Evolutionary conservation across 2,329 filamentous ascomycete species (phyloP), one percentile per base, ranked within the genome.

Genomic region (Trichoderma semiorbis): DNA sequence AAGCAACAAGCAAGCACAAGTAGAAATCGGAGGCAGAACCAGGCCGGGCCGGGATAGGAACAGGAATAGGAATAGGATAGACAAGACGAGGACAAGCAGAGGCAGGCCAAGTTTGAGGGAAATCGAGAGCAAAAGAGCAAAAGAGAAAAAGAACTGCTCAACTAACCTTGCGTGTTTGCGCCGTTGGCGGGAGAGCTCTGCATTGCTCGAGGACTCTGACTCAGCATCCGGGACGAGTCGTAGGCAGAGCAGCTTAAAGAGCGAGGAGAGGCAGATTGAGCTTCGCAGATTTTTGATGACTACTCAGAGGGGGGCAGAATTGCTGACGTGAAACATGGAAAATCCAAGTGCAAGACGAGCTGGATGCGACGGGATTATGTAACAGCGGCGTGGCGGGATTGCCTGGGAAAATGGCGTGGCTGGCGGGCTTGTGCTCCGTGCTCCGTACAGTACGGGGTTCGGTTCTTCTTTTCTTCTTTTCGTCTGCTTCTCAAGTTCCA

Each of bases 131-230:
- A 55, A n/a, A 18, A n/a, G 24, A 47, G 24, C 12, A 16, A 43
- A 47, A 39, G 18, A 57, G 43, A 26, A 43, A 8, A 43, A 53
- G 26, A 24, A 21, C 64, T 18, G 71, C 55, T 55, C 39, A 30
- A 73, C 72, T 57, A 60, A 73, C 72, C 72, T 73, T 71, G 69
- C 61, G 69, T 73, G 50, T 70, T 73, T 71, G 72, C 72, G 72
- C 72, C 69, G 69, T 64, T 73, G 69, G 72, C 69, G 36, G 69
- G 43, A 57, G 72, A 72, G 71, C 71, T 73, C 72, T 73, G 72
- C 72, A 73, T 73, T 73, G 72, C 72, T 73, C 63, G 72, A 62
- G 61, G 64, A 65, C 71, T 73, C 72, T 73, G 72, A 73, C 72
- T 73, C 72, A 73, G 72, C 72, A 73, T 73, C 58, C 69, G 53